These are phyloP conservation scores for Hyaloscypha variabilis DNA, from an alignment of 495 filamentous ascomycete species.

Conservation along the genomic window DNA sequence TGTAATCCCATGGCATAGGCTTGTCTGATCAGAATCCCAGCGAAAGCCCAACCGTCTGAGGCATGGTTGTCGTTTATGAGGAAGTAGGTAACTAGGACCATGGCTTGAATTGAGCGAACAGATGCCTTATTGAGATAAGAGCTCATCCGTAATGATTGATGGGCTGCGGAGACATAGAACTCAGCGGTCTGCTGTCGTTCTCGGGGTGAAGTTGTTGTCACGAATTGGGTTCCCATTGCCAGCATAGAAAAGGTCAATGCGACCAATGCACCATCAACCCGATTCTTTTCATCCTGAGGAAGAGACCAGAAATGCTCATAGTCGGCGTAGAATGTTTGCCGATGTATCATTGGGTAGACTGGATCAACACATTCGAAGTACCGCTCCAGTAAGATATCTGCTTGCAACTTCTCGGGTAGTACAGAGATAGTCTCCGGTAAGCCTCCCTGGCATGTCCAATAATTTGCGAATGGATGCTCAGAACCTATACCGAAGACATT, in stretches of 20 bases:
- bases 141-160: slow-evolving; percentile 67
- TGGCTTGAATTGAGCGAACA: slow-evolving; percentile 68
- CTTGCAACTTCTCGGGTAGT: slow-evolving; percentile 69
- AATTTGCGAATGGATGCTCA: slow-evolving; percentile 73
- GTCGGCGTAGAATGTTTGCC: slow-evolving; percentile 66
- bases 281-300: slow-evolving; percentile 47
- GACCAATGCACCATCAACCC: slow-evolving; percentile 60
- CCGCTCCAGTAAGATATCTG: slow-evolving; percentile 66
- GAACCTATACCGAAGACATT: slow-evolving; percentile 71
- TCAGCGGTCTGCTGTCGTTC: slow-evolving; percentile 70
- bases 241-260: slow-evolving; percentile 70
- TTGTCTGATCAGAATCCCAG: slow-evolving; percentile 69
- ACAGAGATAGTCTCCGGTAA: slow-evolving; percentile 71
- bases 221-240: slow-evolving; percentile 74
- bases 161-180: slow-evolving; percentile 73
- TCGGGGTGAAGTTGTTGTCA: slow-evolving; percentile 52
- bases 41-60: slow-evolving; percentile 75
- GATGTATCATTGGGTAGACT: slow-evolving; percentile 72
- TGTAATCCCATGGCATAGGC: slow-evolving; percentile 77
- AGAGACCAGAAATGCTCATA: slow-evolving; percentile 73
- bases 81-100: slow-evolving; percentile 75
- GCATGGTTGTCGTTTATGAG: slow-evolving; percentile 79
- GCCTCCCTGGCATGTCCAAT: slow-evolving; percentile 75
- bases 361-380: slow-evolving; percentile 78
- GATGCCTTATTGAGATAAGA: slow-evolving; percentile 70